Percentiles rank a stretch among this genome's conserved stretches.
These are phyloP conservation scores for Aschersonia sp. DNA, from an alignment of 2,329 filamentous ascomycete genomes.

Conservation along the genomic window DNA sequence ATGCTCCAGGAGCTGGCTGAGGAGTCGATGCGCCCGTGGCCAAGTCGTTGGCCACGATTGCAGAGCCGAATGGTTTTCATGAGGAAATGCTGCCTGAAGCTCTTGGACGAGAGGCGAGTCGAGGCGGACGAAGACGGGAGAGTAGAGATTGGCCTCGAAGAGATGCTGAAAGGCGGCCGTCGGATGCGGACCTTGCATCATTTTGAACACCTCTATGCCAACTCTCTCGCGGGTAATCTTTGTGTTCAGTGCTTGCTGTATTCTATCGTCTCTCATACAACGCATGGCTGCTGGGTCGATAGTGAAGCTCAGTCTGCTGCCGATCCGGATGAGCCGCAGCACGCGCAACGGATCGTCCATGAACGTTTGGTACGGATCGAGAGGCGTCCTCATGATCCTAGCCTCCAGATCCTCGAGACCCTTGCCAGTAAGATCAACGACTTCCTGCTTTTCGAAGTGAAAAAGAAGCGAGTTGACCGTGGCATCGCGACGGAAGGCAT, in stretches of 20 bases:
- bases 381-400: conserved; percentile 6
- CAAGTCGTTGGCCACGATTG: conserved; percentile 5
- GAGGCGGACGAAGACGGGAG: conserved; percentile 6
- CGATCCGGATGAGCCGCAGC: conserved; percentile 5
- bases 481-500: conserved; percentile 7
- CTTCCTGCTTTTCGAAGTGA: conserved; percentile 5
- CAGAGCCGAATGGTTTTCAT: not conserved
- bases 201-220: conserved; percentile 6
- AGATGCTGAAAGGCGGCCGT: conserved; percentile 4
- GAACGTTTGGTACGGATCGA: conserved; percentile 6
- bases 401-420: conserved; percentile 5
- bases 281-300: conserved; percentile 1
- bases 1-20: conserved; percentile 1
- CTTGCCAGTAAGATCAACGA: conserved; percentile 6
- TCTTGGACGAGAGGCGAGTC: conserved; percentile 1
- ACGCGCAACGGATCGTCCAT: conserved; percentile 8
- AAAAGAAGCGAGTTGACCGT: conserved; percentile 7
- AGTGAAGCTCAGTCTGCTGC: conserved; percentile 4
- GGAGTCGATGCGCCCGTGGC: conserved; percentile 3
- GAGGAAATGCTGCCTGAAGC: not conserved
- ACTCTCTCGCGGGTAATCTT: conserved; percentile 8
- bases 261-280: conserved; percentile 3
- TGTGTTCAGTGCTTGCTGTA: conserved; percentile 4
- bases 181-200: conserved; percentile 4
- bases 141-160: conserved; percentile 3